Conservation (phyloP, 1,284 basidiomycete species). For the Blastosporella zonata region DNA sequence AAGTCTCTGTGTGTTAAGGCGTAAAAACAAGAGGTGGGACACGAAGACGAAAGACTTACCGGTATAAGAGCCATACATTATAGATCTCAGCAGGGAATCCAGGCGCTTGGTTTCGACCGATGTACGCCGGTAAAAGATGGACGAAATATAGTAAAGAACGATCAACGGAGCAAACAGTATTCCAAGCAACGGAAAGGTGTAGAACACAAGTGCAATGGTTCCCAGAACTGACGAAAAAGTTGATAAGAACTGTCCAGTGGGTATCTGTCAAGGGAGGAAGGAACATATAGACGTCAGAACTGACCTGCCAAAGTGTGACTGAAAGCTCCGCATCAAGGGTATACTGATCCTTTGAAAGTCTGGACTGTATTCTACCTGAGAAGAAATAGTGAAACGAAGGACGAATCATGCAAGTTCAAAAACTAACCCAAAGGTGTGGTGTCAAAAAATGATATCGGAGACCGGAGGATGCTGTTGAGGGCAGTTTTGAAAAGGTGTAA, state of each 20-base stretch:
- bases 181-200: conserved; percentile 53
- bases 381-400: background rate
- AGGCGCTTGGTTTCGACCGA: conserved; percentile 63
- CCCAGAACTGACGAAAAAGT: conserved; percentile 45
- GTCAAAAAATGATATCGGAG: conserved; percentile 79
- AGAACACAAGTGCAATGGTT: conserved; percentile 51
- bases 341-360: conserved; percentile 65
- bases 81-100: conserved; percentile 60
- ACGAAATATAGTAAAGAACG: conserved; percentile 42
- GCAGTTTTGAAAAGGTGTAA: conserved; percentile 59
- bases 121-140: conserved; percentile 46
- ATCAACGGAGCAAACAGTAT: conserved; percentile 49
- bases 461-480: conserved; percentile 54
- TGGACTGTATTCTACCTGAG: conserved; percentile 52
- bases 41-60: conserved; percentile 24
- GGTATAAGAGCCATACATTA: conserved; percentile 48
- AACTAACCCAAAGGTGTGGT: conserved; percentile 72
- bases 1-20: conserved; percentile 30
- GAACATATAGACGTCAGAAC: background rate
- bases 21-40: background rate
- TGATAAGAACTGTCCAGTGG: conserved; percentile 36
- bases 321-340: conserved; percentile 52
- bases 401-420: background rate
- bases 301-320: conserved; percentile 37
- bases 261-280: background rate